Percentiles rank a stretch among this genome's conserved stretches.
These are phyloP conservation scores for Pseudogymnoascus sp. DNA, from an alignment of 2,329 filamentous ascomycete genomes.

Conservation along the genomic window DNA sequence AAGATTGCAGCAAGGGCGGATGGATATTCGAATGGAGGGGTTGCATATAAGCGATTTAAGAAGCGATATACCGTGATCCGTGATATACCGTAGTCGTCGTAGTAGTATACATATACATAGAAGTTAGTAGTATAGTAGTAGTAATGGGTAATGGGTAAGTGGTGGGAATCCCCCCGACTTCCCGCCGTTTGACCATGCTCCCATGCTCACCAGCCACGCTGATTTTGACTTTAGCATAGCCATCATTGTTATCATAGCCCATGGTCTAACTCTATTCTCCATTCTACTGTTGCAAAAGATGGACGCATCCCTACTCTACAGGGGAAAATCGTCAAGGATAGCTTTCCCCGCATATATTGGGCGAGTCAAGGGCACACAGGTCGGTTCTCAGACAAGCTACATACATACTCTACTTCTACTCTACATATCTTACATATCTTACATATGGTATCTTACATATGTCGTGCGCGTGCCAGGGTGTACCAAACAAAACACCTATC, in stretches of 20 bases:
- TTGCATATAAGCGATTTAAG: slow-evolving; percentile 11
- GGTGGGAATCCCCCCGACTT: background rate
- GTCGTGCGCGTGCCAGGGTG: slow-evolving; percentile 9
- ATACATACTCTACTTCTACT: background rate
- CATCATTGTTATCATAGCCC: background rate
- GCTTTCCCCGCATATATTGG: background rate
- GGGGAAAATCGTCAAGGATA: background rate
- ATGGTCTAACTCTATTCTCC: background rate
- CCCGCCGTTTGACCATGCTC: background rate
- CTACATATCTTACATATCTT: background rate
- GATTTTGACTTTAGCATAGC: background rate
- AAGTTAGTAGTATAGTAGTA: background rate
- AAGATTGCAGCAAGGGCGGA: slow-evolving; percentile 2
- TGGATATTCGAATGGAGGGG: background rate
- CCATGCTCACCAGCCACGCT: slow-evolving; percentile 6
- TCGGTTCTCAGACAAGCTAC: background rate
- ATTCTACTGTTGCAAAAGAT: background rate
- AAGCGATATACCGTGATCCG: background rate
- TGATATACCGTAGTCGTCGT: background rate
- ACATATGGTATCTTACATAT: background rate
- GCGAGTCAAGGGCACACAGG: background rate
- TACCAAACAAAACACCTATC: background rate
- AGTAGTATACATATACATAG: background rate
- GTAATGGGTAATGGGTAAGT: background rate
- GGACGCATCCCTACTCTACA: background rate